Percentiles rank a stretch among this genome's conserved stretches.
These are phyloP conservation scores for Hypoxylon rubiginosum DNA, from an alignment of 2,329 filamentous ascomycete species.

Conservation along the genomic window DNA sequence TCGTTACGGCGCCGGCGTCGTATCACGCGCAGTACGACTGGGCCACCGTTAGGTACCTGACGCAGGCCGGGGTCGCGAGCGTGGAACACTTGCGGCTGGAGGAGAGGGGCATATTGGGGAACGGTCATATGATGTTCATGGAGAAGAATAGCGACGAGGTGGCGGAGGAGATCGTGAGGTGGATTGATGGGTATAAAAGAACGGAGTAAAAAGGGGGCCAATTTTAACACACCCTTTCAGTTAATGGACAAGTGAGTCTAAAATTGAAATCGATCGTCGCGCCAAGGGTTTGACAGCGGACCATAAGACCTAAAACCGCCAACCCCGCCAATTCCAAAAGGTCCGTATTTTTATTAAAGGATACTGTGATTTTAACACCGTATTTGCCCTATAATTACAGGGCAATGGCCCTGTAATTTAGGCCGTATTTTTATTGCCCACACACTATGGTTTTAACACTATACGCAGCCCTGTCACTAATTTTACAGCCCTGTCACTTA, in stretches of 20 bases:
- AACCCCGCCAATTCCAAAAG: too few species aligned
- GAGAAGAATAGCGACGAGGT: constrained; percentile 62
- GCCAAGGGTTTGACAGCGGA: background rate
- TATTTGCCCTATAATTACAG: too few species aligned
- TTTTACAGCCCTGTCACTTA: too few species aligned
- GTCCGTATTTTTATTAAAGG: too few species aligned
- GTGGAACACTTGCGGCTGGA: constrained; percentile 55
- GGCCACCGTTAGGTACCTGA: constrained; percentile 57
- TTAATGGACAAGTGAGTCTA: background rate
- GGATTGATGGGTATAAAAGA: constrained; percentile 42
- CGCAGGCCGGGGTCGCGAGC: constrained; percentile 56
- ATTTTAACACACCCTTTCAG: too few species aligned
- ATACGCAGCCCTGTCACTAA: too few species aligned
- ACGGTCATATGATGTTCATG: constrained; percentile 64
- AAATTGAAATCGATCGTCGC: background rate
- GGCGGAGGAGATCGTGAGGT: constrained; percentile 47
- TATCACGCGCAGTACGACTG: constrained; percentile 63
- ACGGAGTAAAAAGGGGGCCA: too few species aligned
- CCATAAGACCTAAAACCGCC: too few species aligned
- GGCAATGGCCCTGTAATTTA: too few species aligned
- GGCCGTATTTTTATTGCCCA: too few species aligned
- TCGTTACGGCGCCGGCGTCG: constrained; percentile 59
- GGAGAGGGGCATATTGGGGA: constrained; percentile 58
- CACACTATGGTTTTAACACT: too few species aligned
- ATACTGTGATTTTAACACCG: too few species aligned